Percentiles rank a stretch among this genome's conserved stretches.
Evolutionary conservation across 2,329 filamentous ascomycete species (phyloP).

Genomic region (Fusarium illudens): DNA sequence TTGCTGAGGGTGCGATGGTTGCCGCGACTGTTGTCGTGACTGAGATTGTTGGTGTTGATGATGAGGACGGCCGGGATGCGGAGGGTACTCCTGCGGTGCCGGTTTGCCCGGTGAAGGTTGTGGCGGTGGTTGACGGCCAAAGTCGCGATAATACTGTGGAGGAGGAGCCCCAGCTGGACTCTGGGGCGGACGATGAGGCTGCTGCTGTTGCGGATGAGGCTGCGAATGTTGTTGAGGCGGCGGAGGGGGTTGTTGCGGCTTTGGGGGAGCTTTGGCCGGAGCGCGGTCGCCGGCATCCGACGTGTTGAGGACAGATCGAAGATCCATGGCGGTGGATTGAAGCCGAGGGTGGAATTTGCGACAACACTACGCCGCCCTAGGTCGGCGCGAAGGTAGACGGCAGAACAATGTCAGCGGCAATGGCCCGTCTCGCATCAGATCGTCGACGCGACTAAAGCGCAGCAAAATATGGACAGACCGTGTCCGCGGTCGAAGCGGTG

Average conservation of each 20-base stretch:
- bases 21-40: conserved; percentile 47
- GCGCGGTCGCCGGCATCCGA: conserved; percentile 56
- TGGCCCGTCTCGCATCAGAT: conserved; percentile 28
- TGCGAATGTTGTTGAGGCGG: conserved; percentile 43
- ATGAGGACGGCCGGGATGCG: conserved; percentile 42
- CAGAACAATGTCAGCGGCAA: conserved; percentile 32
- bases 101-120: conserved; percentile 60
- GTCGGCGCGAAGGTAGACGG: conserved; percentile 31
- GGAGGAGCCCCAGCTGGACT: conserved; percentile 44
- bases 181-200: conserved; percentile 55
- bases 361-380: conserved; percentile 24
- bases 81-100: conserved; percentile 56
- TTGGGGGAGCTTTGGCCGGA: conserved; percentile 46
- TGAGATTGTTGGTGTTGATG: conserved; percentile 38
- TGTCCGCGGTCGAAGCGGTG: conserved; percentile 9
- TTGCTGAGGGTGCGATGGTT: conserved; percentile 47
- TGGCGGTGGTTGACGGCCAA: conserved; percentile 53
- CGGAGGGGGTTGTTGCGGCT: conserved; percentile 47
- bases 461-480: not conserved
- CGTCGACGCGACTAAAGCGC: conserved; percentile 36
- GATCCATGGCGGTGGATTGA: conserved; percentile 54
- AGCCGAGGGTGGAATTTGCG: conserved; percentile 20
- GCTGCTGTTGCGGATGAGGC: conserved; percentile 48
- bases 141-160: conserved; percentile 61
- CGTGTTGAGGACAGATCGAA: conserved; percentile 63